Evolutionary conservation across 2,329 filamentous ascomycete genomes (phyloP), one percentile per base, ranked within the genome.

Genomic region (Penicillium italicum): DNA sequence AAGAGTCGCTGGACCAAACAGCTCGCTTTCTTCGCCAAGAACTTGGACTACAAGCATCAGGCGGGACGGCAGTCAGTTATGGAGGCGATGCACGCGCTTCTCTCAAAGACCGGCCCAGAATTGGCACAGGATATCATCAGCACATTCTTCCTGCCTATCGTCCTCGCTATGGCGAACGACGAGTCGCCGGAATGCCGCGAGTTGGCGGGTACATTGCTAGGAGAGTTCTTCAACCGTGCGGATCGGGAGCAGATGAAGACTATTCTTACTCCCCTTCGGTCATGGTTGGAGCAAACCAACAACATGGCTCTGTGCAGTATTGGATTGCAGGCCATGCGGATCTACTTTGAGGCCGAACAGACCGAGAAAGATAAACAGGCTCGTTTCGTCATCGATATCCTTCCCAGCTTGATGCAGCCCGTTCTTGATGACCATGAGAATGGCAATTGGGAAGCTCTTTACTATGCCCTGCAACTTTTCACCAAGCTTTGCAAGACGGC

Each of bases 51-150:
- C 71, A 85, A 93, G 41, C 86, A 95, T 66, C 86, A 91, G 63
- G 89, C 94, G 57, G 94, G 94, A 28, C 84, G 95, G 36, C 81
- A 96, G 58, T 97, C 92, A 0, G 90, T 97, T 28, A 90, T 99
- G 84, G 94, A 99, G 74, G 85, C 93, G 3, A 81, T 97, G 43
- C 88, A 96, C 68, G 80, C 92, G 41, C 79, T 99, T n/a, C 79
- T 97, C 22, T 86, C 84, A 60, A 97, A 97, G 74, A 87, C 92
- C 5, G 87, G 88, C 0, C 84, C 91, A 37, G 88, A 91, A 26
- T 85, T 92, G 43, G 84, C 92, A 8, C 90, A 95, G 70, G 89
- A 96, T 62, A 83, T 96, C 33, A 82, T 90, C 0, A 84, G 85
- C 1, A 88, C 85, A 20, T 90, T 91, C 69, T 99, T 97, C 76